phyloP scores from a whole-genome alignment of 306 rosid species.

The Elaeagnus macrophylla region DNA sequence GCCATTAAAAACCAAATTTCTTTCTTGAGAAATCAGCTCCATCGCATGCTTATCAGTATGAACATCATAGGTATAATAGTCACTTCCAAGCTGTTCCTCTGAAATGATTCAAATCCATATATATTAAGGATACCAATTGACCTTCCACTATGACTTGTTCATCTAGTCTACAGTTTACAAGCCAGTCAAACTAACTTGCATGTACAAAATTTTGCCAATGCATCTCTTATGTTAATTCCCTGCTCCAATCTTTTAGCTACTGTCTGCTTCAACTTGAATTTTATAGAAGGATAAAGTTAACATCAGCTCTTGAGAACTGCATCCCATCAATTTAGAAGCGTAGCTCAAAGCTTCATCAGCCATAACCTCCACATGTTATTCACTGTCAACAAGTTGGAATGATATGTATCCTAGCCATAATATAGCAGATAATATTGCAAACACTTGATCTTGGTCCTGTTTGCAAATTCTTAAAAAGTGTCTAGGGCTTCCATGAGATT shows the following conservation, averaged over 20 bases:
- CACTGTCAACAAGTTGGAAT: conserved; percentile 52
- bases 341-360: conserved; percentile 68
- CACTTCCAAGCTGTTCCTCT: too few species aligned
- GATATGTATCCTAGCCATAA: conserved; percentile 94
- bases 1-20: too few species aligned
- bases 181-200: conserved; percentile 84
- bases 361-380: conserved; percentile 64
- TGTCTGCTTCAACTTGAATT: conserved; percentile 54
- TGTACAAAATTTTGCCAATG: conserved; percentile 76
- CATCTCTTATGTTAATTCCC: conserved; percentile 84
- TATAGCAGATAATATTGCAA: conserved; percentile 61
- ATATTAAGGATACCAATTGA: conserved; percentile 81
- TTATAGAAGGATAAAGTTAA: conserved; percentile 45
- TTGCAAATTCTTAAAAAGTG: conserved; percentile 40
- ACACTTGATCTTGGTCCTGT: conserved; percentile 68
- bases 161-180: conserved; percentile 74
- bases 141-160: conserved; percentile 66
- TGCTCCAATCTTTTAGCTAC: conserved; percentile 57
- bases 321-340: conserved; percentile 76
- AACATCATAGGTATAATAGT: too few species aligned
- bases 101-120: conserved; percentile 82
- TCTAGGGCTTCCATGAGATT: conserved; percentile 68
- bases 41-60: too few species aligned
- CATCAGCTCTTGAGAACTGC: conserved; percentile 58
- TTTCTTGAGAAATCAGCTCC: too few species aligned